Base-by-base conservation (phyloP, 2,329 filamentous ascomycete genomes). In the Akanthomyces uredinophilus region DNA sequence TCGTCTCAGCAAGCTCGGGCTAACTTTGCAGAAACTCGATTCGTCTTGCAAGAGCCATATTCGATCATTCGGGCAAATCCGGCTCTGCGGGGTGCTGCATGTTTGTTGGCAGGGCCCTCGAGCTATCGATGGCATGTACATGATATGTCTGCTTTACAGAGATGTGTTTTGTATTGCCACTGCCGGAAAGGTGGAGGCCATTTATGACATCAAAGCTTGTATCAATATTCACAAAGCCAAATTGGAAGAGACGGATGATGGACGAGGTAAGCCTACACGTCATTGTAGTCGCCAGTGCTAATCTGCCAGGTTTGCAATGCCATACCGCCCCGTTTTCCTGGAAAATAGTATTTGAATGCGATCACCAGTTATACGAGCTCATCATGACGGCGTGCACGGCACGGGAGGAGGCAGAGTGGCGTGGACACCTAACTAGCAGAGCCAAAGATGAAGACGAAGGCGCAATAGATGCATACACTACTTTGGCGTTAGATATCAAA, bases 241-340 rank as follows among this genome's bases (percentile, higher is more conserved):
- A 62, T 74, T 95, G 35, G 89, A 93, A 70, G 85, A 90, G 61
- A 78, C 85, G 4, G 88, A 93, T 70, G 93, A 94, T 71, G 88
- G 88, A 22, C 83, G 86, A 80, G 91, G 91, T 85, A 73, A 72
- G 77, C 52, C 44, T 67, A 64, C 63, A 29, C 27, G 2, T 7
- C 22, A 2, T 32, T 1, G 22, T 4, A 2, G 22, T 47, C 8
- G 10, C n/a, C 20, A 22, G 24, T 27, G 24, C 44, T 64, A 32
- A 64, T 68, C 72, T 61, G 52, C 51, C 64, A 96, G 92, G 92
- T 0, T 73, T 98, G 8, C 92, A 94, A 79, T 97, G 92, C 69
- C 88, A 95, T 65, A 91, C 90, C 3, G 90, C 91, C 1, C 87
- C 90, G 0, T 91, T 91, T 72, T 95, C 92, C 1, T 98, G 93